These are phyloP conservation scores for Blepharisma japonicum DNA, from an alignment of 73 alveolate genomes.

Conservation along the genomic window DNA sequence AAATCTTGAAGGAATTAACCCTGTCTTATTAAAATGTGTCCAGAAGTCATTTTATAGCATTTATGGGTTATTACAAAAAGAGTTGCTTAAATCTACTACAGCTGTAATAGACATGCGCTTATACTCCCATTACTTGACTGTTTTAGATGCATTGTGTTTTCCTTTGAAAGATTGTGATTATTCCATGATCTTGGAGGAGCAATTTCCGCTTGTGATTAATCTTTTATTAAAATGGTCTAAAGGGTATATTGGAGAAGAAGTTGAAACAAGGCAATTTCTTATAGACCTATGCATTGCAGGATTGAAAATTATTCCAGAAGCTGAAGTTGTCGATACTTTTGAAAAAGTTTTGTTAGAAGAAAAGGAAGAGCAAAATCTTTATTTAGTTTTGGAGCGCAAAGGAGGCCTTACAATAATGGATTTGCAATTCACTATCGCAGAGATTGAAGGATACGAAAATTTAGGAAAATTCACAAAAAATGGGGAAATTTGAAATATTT, in stretches of 20 bases:
- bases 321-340: not conserved
- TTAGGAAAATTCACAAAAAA: not conserved
- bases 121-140: slow-evolving; percentile 3
- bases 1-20: slow-evolving; percentile 1
- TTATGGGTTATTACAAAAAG: not conserved
- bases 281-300: not conserved
- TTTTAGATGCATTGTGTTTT: not conserved
- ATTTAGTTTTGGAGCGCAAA: too few relatives aligned
- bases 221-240: slow-evolving; percentile 8
- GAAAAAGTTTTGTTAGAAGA: too few relatives aligned
- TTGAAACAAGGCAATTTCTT: not conserved
- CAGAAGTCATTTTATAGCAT: not conserved
- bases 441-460: not conserved
- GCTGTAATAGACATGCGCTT: not conserved
- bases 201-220: not conserved
- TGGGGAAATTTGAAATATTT: not conserved
- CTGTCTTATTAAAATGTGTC: not conserved
- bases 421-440: not conserved
- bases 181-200: not conserved
- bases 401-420: not conserved
- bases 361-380: too few relatives aligned
- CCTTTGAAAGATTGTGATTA: not conserved
- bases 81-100: not conserved
- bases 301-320: not conserved
- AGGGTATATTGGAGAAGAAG: slow-evolving; percentile 25